Evolutionary conservation across 2,329 filamentous ascomycete genomes (phyloP), one percentile per base, ranked within the genome.

Genomic region (Xylaria sp.): DNA sequence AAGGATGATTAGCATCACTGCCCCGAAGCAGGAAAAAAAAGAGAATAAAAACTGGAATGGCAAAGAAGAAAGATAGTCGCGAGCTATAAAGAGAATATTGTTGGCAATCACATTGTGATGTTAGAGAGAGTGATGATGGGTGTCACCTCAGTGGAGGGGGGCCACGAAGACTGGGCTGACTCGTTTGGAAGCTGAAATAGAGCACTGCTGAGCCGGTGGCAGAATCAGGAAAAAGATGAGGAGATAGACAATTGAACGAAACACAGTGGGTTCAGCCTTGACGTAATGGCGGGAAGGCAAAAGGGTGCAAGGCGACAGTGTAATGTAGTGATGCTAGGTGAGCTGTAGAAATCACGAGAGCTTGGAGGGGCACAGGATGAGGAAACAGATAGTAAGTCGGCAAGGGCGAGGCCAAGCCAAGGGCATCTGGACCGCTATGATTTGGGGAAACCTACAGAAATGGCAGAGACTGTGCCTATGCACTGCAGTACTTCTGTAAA

Each of bases 401-500:
- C 41, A 20, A 57, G 8, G 2, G n/a, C 12, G 8, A 18, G 2
- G 4, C 25, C 20, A 1, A 36, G 15, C 13, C 20, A 46, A 36
- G 55, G 10, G 18, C 4, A 36, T 25, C 3, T 6, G 18, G 43
- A 18, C 3, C 4, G 43, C 31, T 20, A 46, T 33, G 9, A n/a
- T 36, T 63, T 7, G 15, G 18, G 20, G 18, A 2, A 3, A 58
- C 65, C 48, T 39, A 67, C 65, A 20, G 20, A 54, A 18, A 10
- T 12, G 25, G 18, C 2, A 31, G 36, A 33, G 10, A 3, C 2
- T 13, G 39, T 18, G n/a, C 23, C 25, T 28, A 31, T 55, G 28
- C 7, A 18, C 54, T 67, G 36, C 25, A 54, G 31, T 54, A 55
- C 43, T 13, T 25, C 3, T 18, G 52, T 67, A 20, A 62, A 43